Percentiles rank a stretch among this genome's conserved stretches.
These are phyloP conservation scores for Coelastrella sp. DNA, from an alignment of 139 green algal genomes.

Conservation along the genomic window DNA sequence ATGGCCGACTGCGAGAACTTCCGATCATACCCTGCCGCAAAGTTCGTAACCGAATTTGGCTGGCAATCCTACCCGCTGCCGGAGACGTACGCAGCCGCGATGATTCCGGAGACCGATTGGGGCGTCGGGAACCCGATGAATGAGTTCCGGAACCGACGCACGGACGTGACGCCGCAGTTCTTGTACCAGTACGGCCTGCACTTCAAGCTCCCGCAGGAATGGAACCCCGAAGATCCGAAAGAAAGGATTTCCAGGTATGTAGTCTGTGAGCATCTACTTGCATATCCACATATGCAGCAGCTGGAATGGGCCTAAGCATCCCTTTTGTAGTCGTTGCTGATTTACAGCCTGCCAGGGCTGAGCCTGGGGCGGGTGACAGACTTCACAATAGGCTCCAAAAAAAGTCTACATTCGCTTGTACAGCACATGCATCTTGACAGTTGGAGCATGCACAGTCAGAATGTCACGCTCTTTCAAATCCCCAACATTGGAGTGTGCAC, in stretches of 20 bases:
- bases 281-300: background rate
- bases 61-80: slow-evolving; percentile 55
- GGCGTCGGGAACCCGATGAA: slow-evolving; percentile 41
- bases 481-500: no score
- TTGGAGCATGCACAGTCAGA: no score
- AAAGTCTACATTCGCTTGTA: no score
- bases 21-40: slow-evolving; percentile 36
- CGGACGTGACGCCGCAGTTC: slow-evolving; percentile 41
- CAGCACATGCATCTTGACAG: no score
- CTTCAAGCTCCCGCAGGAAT: slow-evolving; percentile 41
- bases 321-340: no score
- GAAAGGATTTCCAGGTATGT: background rate
- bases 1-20: slow-evolving; percentile 58
- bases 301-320: background rate
- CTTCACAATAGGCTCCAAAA: no score
- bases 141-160: slow-evolving; percentile 42
- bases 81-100: slow-evolving; percentile 41
- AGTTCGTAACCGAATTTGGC: slow-evolving; percentile 43
- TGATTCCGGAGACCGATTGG: slow-evolving; percentile 26
- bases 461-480: no score
- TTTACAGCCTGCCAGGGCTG: no score
- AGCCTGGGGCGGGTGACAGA: no score
- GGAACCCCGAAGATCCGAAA: slow-evolving; percentile 10
- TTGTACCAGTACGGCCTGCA: slow-evolving; percentile 33
- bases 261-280: no score